These are phyloP conservation scores for Podaxis sp. DNA, from an alignment of 768 basidiomycete species.

Conservation along the genomic window DNA sequence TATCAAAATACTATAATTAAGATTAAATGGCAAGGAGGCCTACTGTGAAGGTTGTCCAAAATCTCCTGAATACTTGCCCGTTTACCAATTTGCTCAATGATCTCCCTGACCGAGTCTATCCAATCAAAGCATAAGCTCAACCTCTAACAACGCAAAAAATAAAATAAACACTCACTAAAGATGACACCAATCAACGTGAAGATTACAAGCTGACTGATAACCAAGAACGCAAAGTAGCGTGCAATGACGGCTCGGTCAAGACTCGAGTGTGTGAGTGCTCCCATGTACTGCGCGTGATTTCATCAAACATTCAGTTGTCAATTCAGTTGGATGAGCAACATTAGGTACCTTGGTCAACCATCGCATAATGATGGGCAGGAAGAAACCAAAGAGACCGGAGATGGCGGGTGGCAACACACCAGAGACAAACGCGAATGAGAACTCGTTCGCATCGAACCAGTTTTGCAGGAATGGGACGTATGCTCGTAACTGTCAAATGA, in stretches of 20 bases:
- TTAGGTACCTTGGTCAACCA: slow-evolving; percentile 64
- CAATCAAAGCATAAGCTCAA: slow-evolving; percentile 3
- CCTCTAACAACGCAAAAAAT: background rate
- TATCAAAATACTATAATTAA: background rate
- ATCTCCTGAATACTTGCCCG: slow-evolving; percentile 48
- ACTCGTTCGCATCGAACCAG: slow-evolving; percentile 66
- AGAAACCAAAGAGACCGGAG: slow-evolving; percentile 85
- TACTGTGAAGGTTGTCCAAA: slow-evolving; percentile 44
- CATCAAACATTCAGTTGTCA: slow-evolving; percentile 26
- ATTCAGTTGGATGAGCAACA: slow-evolving; percentile 26
- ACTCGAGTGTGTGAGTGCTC: slow-evolving; percentile 67
- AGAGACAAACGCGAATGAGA: slow-evolving; percentile 80
- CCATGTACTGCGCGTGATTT: slow-evolving; percentile 62
- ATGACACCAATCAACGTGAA: slow-evolving; percentile 91
- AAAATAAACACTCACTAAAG: slow-evolving; percentile 59
- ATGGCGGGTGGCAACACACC: slow-evolving; percentile 92
- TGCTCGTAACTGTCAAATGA: slow-evolving; percentile 44
- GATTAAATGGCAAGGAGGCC: slow-evolving; percentile 21
- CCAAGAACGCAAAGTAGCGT: slow-evolving; percentile 91
- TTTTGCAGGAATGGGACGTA: slow-evolving; percentile 74
- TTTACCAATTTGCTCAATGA: slow-evolving; percentile 42
- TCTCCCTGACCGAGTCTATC: slow-evolving; percentile 42
- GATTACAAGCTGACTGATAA: slow-evolving; percentile 90
- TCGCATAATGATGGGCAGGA: slow-evolving; percentile 91
- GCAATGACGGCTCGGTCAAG: slow-evolving; percentile 91